Evolutionary conservation across 1,139 yeast genomes (phyloP), one percentile per base, ranked within the genome.

Genomic region (Geotrichum australiense): DNA sequence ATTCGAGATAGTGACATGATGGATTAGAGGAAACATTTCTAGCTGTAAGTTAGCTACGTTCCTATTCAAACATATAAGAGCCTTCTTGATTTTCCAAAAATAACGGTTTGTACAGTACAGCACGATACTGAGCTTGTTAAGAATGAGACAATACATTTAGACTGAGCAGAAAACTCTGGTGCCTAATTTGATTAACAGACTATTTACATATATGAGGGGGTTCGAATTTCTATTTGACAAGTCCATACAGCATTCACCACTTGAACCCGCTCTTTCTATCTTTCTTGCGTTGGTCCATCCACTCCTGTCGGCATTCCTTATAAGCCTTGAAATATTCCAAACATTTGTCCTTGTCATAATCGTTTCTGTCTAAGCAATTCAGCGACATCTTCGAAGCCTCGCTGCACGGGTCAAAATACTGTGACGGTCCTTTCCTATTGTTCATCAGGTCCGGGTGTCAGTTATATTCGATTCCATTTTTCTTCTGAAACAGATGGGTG

Each of bases 331-430:
- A 91, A 57, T 85, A 89, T 49, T 84, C 94, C 50, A 73, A 75
- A 60, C 98, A 91, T 47, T 76, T 76, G 21, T 75, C 73, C 50
- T 80, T 75, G 50, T 85, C 91, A 54, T 80, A 89, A 55, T 82
- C 75, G 55, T 86, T 75, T 48, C 80, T 63, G 48, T 78, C 85
- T 58, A 91, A 68, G 54, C 98, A 91, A 51, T 74, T 76, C 53
- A 87, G 68, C 26, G 95, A 83, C 73, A 94, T 91, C 58, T 78
- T 80, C 18, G 96, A 72, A 34, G 94, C 81, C 57, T 86, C 89
- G 44, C 80, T 83, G 62, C 98, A 91, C 0, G 98, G 97, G 57
- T 91, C 96, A 56, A 82, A 89, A 60, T 73, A 91, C 59, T 81
- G 78, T 5, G 94, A 80, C 1, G 94, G 83, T 33, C 76, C 87